Base-by-base conservation (phyloP, 139 green algal genomes). In the Spirogloea muscicola region DNA sequence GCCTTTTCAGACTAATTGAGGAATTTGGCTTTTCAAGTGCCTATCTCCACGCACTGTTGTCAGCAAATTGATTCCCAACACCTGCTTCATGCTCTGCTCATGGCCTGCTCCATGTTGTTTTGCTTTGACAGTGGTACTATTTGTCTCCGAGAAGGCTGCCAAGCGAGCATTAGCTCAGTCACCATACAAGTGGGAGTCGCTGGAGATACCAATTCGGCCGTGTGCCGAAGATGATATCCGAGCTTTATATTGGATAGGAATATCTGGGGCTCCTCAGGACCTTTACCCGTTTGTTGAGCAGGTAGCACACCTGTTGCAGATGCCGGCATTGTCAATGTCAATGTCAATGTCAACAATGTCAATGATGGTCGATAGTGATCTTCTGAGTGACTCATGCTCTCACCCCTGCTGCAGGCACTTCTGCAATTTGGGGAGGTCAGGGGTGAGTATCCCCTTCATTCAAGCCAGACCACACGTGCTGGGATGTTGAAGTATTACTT, bases 401-500 rank as follows among this genome's bases (percentile, higher is more conserved):
- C 60, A 39, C 27, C 31, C 34, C 21, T 74, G 4, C n/a, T 66
- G n/a, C 65, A 76, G 67, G 67, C 67, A 4, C 48, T 76, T 49
- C 49, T 49, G 49, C 49, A 69, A 5, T 76, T 52, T 68, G 67
- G 67, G 21, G 67, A 76, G 36, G 67, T 76, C 33, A 69, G 58
- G n/a, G 67, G 67, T 2, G 46, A 69, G 67, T 76, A 68, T 68
- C 31, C 67, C 16, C 40, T 39, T 2, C 67, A 76, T 33, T 49
- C 65, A 10, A 74, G 25, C 42, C 31, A 74, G 34, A 27, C 65
- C 7, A 38, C 40, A 9, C 65, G 33, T 9, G 39, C 41, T 21
- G 65, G 40, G 40, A 76, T 76, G 67, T 34, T 76, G 10, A 76
- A 76, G 29, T 59, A 61, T 31, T 76, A 76, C 42, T 76, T 76